Evolutionary conservation across 208 protist species (phyloP), one percentile per base, ranked within the genome.

Genomic region (Leishmania guyanensis): DNA sequence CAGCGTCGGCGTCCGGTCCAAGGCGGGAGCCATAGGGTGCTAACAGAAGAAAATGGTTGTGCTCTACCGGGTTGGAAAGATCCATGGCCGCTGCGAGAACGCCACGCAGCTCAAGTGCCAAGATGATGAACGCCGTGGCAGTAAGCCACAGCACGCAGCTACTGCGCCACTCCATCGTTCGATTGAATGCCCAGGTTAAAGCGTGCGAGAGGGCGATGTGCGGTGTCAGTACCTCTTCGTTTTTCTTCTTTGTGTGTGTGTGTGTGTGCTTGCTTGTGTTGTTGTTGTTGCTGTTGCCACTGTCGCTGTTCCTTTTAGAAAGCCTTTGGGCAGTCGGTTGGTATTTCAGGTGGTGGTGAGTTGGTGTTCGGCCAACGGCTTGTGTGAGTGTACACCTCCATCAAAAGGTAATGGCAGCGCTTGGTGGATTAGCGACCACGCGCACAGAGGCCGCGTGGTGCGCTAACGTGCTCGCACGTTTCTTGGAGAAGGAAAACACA

Each of bases 31-130:
- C 65, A 60, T 78, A 75, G 10, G 68, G 53, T 26, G 60, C 72
- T 26, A 85, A 82, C 26, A 69, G 10, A 69, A 85, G 39, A 43
- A 75, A 14, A 70, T 85, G 77, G 33, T 78, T 36, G 75, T 71
- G 82, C 77, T 69, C 71, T 50, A 82, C 72, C 10, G 72, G 64
- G 29, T 69, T 48, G 12, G 82, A 75, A 16, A 75, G 26, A 53
- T 85, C 77, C 0, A 82, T 74, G 4, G 72, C 39, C 16, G 68
- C 64, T 4, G 77, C 77, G 8, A 12, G 3, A 22, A 46, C 50
- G n/a, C 53, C n/a, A 43, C 39, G 54, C 36, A n/a, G 36, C 53
- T 36, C 53, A 39, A 77, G 8, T 17, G 74, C 36, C 6, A 20
- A 14, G 20, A 73, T 10, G 22, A 60, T 51, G 16, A 74, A 12